Base-by-base conservation (phyloP, 1,139 yeast genomes). In the Meyerozyma carpophila region DNA sequence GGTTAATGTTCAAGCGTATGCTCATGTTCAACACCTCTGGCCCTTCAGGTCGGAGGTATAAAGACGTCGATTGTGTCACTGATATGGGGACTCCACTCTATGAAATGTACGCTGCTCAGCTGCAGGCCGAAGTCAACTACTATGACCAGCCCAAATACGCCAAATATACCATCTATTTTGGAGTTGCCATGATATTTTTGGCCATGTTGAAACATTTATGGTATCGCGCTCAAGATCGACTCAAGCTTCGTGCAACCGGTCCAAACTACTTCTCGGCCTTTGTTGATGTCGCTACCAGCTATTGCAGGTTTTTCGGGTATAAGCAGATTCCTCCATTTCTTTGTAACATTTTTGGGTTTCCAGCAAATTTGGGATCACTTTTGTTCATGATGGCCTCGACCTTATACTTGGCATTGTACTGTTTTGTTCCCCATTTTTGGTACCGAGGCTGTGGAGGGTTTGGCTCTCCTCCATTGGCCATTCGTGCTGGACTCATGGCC, bases 401-500 rank as follows among this genome's bases (percentile, higher is more conserved):
- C 2, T 47, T 77, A n/a, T 81, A 74, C 55, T 51, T 76, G 40
- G 54, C 71, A 10, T 69, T 78, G 43, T 74, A 70, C 53, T 60
- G 73, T 40, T 58, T 70, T 25, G 62, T 66, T 1, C 86, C 85
- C 4, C 80, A 75, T 45, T 68, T 69, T 44, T 80, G 78, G 75
- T 77, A 76, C 52, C 62, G 85, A 49, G 77, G 65, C 0, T 81
- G 87, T 55, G 43, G 60, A 5, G 79, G 78, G 0, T 80, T 81
- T 58, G 87, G 86, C 1, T 68, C 82, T 1, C 83, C 86, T 13
- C 86, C 86, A 11, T 50, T 79, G 40, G 81, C 79, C 0, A 72
- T 77, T 1, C 59, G 84, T 43, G 65, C 81, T 1, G 83, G 82
- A 2, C 48, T 77, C 34, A 71, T 75, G 71, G 71, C 79, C 3